A percentile compares a stretch with the other conserved stretches of the same genome.
Evolutionary conservation across 495 filamentous ascomycete species (phyloP).

Genomic region (Xylona heveae): DNA sequence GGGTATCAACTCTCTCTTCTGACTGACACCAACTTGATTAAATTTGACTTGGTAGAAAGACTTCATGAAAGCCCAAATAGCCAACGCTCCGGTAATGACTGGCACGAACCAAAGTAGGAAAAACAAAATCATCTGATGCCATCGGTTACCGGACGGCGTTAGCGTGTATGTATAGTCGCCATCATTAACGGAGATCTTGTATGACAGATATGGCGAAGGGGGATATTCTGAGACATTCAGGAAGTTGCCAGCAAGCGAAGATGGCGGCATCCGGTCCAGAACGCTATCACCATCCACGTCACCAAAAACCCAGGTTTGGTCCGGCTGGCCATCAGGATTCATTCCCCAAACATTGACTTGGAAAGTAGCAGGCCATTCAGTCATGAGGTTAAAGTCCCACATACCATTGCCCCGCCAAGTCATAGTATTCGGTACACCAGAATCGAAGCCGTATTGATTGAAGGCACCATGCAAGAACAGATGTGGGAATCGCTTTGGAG

Average conservation of each 20-base stretch:
- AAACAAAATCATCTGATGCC: conserved; percentile 12
- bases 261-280: conserved; percentile 15
- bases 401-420: conserved; percentile 10
- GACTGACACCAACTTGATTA: conserved; percentile 14
- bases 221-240: conserved; percentile 15
- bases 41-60: conserved; percentile 20
- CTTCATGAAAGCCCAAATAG: conserved; percentile 13
- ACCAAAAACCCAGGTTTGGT: conserved; percentile 13
- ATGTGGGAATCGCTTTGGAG: conserved; percentile 15
- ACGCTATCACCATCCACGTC: conserved; percentile 18
- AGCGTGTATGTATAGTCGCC: conserved; percentile 11
- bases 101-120: conserved; percentile 15
- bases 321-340: conserved; percentile 16
- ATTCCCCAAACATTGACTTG: conserved; percentile 19
- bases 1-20: conserved; percentile 2
- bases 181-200: conserved; percentile 14
- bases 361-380: conserved; percentile 16
- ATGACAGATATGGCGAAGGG: conserved; percentile 13
- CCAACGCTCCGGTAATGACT: conserved; percentile 8
- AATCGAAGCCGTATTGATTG: conserved; percentile 18
- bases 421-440: conserved; percentile 13
- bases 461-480: conserved; percentile 15
- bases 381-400: conserved; percentile 18
- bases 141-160: conserved; percentile 12
- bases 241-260: conserved; percentile 9